phyloP scores from a whole-genome alignment of 192 early-diverging fungal genomes.

The Oehlia diaphana region DNA sequence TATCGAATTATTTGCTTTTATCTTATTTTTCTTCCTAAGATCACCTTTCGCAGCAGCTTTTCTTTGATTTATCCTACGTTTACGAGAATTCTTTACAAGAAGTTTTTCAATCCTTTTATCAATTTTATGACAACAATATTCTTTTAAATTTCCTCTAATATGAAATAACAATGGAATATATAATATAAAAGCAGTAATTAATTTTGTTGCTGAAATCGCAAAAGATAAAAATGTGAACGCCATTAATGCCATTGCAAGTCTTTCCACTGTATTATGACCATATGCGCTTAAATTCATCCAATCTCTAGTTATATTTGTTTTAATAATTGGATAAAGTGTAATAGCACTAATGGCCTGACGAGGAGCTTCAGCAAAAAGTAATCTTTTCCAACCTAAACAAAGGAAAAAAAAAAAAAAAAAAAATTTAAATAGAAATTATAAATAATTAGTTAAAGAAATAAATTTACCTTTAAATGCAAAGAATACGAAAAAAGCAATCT shows the following conservation, averaged over 20 bases:
- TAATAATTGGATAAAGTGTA: constrained; percentile 45
- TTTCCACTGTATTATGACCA: constrained; percentile 15
- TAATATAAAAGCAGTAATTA: constrained; percentile 62
- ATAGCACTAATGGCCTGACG: constrained; percentile 69
- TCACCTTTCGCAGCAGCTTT: too few species aligned
- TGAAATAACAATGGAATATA: constrained; percentile 78
- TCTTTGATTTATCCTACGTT: neutral
- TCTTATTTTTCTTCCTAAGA: too few species aligned
- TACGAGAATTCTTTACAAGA: neutral
- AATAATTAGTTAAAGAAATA: too few species aligned
- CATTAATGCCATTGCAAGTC: constrained; percentile 36
- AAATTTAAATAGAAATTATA: too few species aligned
- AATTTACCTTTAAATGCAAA: constrained; percentile 74
- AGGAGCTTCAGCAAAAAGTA: constrained; percentile 80
- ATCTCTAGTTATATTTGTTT: neutral
- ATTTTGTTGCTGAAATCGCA: constrained; percentile 47
- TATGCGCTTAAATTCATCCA: constrained; percentile 1
- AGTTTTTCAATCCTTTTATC: constrained; percentile 60
- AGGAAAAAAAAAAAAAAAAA: neutral
- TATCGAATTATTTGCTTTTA: too few species aligned
- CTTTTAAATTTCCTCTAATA: constrained; percentile 87
- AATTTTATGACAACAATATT: constrained; percentile 85
- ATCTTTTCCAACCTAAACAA: constrained; percentile 74
- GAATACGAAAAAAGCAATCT: constrained; percentile 80
- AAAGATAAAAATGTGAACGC: constrained; percentile 69